Conservation (phyloP, 345 rosid genomes). For the Pistacia vera region DNA sequence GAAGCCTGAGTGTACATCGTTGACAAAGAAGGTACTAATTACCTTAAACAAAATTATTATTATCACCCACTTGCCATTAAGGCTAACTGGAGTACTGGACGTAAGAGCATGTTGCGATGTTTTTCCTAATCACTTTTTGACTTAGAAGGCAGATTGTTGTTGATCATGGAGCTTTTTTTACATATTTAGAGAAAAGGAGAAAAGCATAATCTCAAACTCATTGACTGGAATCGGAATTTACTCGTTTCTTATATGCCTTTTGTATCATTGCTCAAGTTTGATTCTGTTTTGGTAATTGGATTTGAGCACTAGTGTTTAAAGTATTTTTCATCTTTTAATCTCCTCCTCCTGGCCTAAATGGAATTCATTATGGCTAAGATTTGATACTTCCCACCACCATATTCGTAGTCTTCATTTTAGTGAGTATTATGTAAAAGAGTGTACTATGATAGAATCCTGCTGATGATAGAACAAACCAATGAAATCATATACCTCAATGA, state of each 20-base stretch:
- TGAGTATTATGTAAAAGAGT: too few species aligned
- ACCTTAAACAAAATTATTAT: conserved; percentile 16
- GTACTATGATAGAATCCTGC: too few species aligned
- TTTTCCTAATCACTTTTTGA: conserved; percentile 42
- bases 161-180: not conserved
- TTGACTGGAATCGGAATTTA: conserved; percentile 23
- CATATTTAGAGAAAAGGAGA: conserved; percentile 29
- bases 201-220: conserved; percentile 30
- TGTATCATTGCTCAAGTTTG: conserved; percentile 18
- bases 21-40: conserved; percentile 25
- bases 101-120: conserved; percentile 39
- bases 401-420: too few species aligned
- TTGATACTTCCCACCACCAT: too few species aligned
- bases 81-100: conserved; percentile 16
- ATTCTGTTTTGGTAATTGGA: conserved; percentile 26
- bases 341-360: not conserved
- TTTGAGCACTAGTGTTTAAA: not conserved
- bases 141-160: conserved; percentile 49
- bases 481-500: too few species aligned
- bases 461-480: too few species aligned
- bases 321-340: not conserved
- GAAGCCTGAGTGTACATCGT: conserved; percentile 22
- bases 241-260: conserved; percentile 20
- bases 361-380: not conserved
- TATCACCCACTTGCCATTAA: not conserved